Base-by-base conservation (phyloP, 441 rosid species). In the Euphorbia corollata region DNA sequence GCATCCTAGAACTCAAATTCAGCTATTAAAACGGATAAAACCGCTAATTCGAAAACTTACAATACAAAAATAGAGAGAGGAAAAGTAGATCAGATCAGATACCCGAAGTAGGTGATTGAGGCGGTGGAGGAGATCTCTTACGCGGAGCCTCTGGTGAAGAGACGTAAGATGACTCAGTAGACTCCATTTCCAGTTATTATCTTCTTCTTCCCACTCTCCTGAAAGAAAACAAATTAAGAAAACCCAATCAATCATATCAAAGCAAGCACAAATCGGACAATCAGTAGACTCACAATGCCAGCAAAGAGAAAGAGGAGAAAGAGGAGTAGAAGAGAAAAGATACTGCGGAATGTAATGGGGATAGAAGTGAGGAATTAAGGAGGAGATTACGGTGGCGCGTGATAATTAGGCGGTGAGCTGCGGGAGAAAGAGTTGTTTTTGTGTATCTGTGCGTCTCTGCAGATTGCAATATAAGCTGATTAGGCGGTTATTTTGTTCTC, bases 161-260 rank as follows among this genome's bases (percentile, higher is more conserved):
- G 32, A 85, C 79, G 73, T 86, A 90, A 58, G 95, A 91, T 59
- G 93, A 86, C 76, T 93, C 99, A 36, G 90, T 91, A 55, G 96
- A 89, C 73, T 89, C 99, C 99, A 93, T 93, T 78, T 32, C 32
- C 24, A 56, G 39, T 67, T 61, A 43, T 53, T 68, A 48, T 24
- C 72, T 64, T 27, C 23, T 45, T 22, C 54, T 53, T 47, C 30
- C 56, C 38, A 47, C 67, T 32, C 67, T 32, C 41, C 22, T 47
- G 19, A 13, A 43, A 54, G 36, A 32, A 32, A 32, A 32, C 36
- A 32, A 32, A 6, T 2, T 15, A 16, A 13, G 15, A 47, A 43
- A 43, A 43, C 48, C 48, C 6, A 27, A 45, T 34, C 60, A 60
- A 61, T 61, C 16, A 12, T 18, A 50, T 15, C 4, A 10, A 58